Base-by-base conservation (phyloP, 768 basidiomycete genomes). In the Asterophora lycoperdoides region DNA sequence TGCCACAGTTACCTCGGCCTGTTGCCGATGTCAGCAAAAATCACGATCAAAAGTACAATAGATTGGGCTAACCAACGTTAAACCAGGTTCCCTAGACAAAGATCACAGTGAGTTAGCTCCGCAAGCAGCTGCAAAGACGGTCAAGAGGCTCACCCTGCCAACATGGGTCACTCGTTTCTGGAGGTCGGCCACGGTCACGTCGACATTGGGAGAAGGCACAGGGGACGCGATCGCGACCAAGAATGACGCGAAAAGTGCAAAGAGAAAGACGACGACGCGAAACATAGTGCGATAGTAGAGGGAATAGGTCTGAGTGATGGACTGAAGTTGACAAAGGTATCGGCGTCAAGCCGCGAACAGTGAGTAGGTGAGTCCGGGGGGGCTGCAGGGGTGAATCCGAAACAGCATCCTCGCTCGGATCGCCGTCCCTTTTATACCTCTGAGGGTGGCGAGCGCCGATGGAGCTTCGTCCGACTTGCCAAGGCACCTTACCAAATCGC, bases 1-100 rank as follows among this genome's bases (percentile, higher is more conserved):
- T 56, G 20, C 85, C 85, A 59, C 87, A 89, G 64, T 86, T 84
- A 37, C 84, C 86, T 19, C 71, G 58, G 28, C 71, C 72, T 73
- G 41, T 38, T 32, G 45, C 46, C 26, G 28, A 4, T 26, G 37
- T 60, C 42, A 60, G 23, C 23, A 23, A 23, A 23, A 23, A 6
- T 23, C 6, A 6, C 23, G 6, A 23, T 23, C 23, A 23, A 23
- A 23, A 23, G 23, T 3, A 23, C 3, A 23, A 3, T 23, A 6
- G 6, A 23, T 3, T 48, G 36, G 9, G 58, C 65, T 59, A 14
- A 70, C 74, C 80, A 46, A 74, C 75, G 51, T 80, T 54, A 62
- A 77, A 89, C 77, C 77, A 89, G 29, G 86, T 89, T 34, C 79
- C 85, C 86, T 87, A 55, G 2, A 50, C 23, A 35, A 36, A 35